These are phyloP conservation scores for Chimonanthus salicifolius DNA, from an alignment of 164 flowering plant genomes.

Conservation along the genomic window DNA sequence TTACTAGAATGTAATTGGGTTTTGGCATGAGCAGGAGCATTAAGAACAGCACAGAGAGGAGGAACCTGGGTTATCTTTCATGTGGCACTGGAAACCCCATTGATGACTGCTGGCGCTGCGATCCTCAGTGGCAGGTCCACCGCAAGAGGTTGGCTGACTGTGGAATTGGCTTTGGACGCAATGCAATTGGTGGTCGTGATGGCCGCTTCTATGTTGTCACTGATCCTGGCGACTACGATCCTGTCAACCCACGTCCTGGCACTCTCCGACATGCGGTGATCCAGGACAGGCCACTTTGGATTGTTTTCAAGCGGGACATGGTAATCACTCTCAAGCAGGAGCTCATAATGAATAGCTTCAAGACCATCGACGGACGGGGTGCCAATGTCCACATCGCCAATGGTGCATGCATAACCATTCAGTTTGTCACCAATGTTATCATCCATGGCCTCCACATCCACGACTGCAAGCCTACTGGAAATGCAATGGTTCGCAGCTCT, in stretches of 20 bases:
- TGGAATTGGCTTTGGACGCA: conserved; percentile 90
- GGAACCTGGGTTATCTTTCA: conserved; percentile 68
- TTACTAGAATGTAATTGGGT: not conserved
- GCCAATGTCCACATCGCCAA: conserved; percentile 37
- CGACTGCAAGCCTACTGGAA: conserved; percentile 41
- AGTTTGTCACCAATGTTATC: conserved; percentile 34
- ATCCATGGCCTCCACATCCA: conserved; percentile 42
- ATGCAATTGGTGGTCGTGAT: conserved; percentile 93
- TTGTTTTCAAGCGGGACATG: conserved; percentile 39
- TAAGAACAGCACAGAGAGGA: conserved; percentile 62
- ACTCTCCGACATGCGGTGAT: conserved; percentile 89
- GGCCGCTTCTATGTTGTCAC: conserved; percentile 89
- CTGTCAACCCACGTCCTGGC: conserved; percentile 85
- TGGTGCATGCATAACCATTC: conserved; percentile 40
- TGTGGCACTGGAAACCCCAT: conserved; percentile 85
- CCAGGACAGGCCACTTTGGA: conserved; percentile 72
- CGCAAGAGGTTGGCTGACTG: conserved; percentile 93
- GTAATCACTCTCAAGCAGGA: conserved; percentile 38
- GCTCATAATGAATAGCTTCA: conserved; percentile 42
- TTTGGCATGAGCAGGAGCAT: conserved; percentile 41
- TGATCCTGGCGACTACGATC: conserved; percentile 64
- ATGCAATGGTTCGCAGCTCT: conserved; percentile 42
- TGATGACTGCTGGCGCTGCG: conserved; percentile 92
- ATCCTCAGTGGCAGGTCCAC: conserved; percentile 56
- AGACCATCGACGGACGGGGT: conserved; percentile 46